Conservation (phyloP, 441 rosid species). For the Kokia cookei region DNA sequence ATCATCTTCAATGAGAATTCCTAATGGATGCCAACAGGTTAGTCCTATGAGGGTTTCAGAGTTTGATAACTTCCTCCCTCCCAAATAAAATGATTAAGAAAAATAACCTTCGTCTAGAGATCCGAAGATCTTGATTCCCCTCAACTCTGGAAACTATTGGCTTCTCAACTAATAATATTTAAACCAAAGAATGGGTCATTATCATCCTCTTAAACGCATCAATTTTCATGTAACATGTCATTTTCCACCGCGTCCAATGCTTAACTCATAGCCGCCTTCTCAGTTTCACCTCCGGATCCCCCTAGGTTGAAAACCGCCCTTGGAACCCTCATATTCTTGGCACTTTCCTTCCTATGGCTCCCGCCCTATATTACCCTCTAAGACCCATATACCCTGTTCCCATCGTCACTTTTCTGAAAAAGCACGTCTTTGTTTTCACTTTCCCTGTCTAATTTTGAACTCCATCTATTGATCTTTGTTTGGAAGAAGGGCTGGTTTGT, state of each 20-base stretch:
- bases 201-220: too few relatives aligned
- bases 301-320: background rate
- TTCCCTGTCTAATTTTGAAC: background rate
- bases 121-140: too few relatives aligned
- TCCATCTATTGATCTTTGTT: slow-evolving; percentile 18
- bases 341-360: background rate
- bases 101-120: too few relatives aligned
- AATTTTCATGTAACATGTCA: background rate
- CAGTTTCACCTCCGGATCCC: background rate
- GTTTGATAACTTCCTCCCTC: too few relatives aligned
- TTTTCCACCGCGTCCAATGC: background rate
- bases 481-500: too few relatives aligned
- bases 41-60: too few relatives aligned
- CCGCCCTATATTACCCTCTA: background rate
- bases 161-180: too few relatives aligned
- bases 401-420: background rate
- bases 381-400: background rate
- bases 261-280: background rate
- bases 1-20: too few relatives aligned
- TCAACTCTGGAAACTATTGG: too few relatives aligned
- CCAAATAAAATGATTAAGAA: too few relatives aligned
- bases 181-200: too few relatives aligned
- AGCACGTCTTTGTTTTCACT: background rate
- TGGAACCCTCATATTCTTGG: background rate
- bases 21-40: too few relatives aligned